Conservation (phyloP, 768 basidiomycete genomes). For the Symmetrospora coprosmae region DNA sequence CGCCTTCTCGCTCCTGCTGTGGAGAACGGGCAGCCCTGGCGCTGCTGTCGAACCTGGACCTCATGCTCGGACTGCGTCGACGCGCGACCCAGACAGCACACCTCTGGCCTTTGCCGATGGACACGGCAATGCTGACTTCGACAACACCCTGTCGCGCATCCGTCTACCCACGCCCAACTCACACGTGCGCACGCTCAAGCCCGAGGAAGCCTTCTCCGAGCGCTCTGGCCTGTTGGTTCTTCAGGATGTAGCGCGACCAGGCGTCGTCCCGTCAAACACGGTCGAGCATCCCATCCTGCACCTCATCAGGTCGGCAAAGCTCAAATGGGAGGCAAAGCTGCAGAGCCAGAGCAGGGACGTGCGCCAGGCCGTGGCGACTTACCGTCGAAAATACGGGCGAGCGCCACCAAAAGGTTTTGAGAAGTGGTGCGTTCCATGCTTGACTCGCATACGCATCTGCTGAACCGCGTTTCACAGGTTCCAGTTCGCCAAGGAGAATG, state of each 20-base stretch:
- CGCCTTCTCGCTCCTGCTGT: too few species aligned
- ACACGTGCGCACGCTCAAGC: too few species aligned
- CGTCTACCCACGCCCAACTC: too few species aligned
- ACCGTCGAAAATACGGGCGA: conserved; percentile 29
- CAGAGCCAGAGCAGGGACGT: conserved; percentile 28
- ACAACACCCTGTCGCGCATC: too few species aligned
- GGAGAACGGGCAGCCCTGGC: too few species aligned
- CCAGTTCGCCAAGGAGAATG: conserved; percentile 20
- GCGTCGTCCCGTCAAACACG: background rate
- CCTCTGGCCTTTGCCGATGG: too few species aligned
- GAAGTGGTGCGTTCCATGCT: conserved; percentile 26
- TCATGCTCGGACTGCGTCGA: too few species aligned
- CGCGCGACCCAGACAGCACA: too few species aligned
- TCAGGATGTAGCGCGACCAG: conserved; percentile 6
- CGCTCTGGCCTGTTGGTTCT: conserved; percentile 9
- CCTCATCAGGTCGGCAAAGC: conserved; percentile 24
- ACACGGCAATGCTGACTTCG: too few species aligned
- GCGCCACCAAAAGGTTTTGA: conserved; percentile 31
- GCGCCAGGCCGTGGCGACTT: conserved; percentile 26
- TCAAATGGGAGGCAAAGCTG: conserved; percentile 26
- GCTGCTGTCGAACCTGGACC: too few species aligned
- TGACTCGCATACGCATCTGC: background rate
- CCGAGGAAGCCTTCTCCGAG: conserved; percentile 13
- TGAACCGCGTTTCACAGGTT: conserved; percentile 1
- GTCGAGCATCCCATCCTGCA: conserved; percentile 31